phyloP scores from a whole-genome alignment of 2,329 filamentous ascomycete species.

The Zalaria obscura region DNA sequence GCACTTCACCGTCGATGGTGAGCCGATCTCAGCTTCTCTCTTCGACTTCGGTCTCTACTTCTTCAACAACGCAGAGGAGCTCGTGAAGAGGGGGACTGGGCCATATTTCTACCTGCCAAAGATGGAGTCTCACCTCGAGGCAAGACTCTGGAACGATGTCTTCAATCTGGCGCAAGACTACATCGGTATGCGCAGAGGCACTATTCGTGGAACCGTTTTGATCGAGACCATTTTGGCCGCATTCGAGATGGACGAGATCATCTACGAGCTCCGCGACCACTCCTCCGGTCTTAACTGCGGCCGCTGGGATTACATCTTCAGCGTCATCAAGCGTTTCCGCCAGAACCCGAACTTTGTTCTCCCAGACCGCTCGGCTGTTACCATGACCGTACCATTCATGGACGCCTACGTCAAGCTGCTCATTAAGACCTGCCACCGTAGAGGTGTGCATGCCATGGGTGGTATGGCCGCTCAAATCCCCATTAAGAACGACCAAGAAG shows the following conservation, averaged over 20 bases:
- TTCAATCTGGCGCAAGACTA: conserved; percentile 95
- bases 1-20: conserved; percentile 89
- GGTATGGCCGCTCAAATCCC: conserved; percentile 99
- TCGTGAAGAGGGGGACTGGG: conserved; percentile 68
- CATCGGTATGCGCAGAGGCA: conserved; percentile 77
- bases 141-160: conserved; percentile 92
- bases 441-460: conserved; percentile 96
- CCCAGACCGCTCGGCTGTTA: conserved; percentile 78
- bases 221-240: conserved; percentile 97
- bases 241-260: conserved; percentile 99
- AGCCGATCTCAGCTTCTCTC: conserved; percentile 80
- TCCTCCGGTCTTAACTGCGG: conserved; percentile 94
- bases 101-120: conserved; percentile 98
- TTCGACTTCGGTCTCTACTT: conserved; percentile 99
- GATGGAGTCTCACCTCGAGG: conserved; percentile 96
- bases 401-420: conserved; percentile 91
- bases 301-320: conserved; percentile 99
- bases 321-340: conserved; percentile 98
- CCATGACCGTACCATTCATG: conserved; percentile 99
- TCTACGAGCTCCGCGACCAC: conserved; percentile 96
- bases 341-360: conserved; percentile 87
- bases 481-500: conserved; percentile 84
- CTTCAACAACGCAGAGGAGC: conserved; percentile 91
- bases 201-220: conserved; percentile 84
- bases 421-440: conserved; percentile 94